phyloP scores from a whole-genome alignment of 2,329 filamentous ascomycete genomes.

The Fusarium sp. region DNA sequence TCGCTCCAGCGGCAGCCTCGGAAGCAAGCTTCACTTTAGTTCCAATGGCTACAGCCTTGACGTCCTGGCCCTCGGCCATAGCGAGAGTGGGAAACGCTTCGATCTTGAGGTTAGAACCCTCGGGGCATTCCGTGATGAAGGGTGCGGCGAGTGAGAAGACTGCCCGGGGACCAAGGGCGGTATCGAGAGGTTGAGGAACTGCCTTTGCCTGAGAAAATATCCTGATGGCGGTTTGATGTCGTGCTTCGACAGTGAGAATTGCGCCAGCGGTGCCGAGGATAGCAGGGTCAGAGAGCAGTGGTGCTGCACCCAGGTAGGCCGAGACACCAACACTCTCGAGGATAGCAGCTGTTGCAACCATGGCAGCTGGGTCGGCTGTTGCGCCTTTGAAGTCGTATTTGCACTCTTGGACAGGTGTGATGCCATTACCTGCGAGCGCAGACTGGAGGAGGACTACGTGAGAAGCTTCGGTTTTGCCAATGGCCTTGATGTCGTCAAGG shows the following conservation, averaged over 20 bases:
- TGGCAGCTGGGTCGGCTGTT: constrained; percentile 70
- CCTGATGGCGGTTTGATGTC: constrained; percentile 79
- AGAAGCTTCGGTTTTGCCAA: constrained; percentile 69
- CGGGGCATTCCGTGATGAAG: constrained; percentile 77
- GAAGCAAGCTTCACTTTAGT: constrained; percentile 54
- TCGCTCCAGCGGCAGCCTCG: constrained; percentile 59
- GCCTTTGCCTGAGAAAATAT: constrained; percentile 64
- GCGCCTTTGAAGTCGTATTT: constrained; percentile 79
- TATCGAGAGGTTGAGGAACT: constrained; percentile 75
- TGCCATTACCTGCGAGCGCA: constrained; percentile 62
- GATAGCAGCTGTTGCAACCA: constrained; percentile 74
- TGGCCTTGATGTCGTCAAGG: constrained; percentile 63
- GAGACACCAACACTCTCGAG: constrained; percentile 79
- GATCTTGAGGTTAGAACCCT: constrained; percentile 68
- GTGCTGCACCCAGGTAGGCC: constrained; percentile 77
- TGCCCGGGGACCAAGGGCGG: constrained; percentile 71
- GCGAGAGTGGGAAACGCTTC: constrained; percentile 67
- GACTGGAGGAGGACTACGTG: constrained; percentile 55
- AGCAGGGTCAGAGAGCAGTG: constrained; percentile 65
- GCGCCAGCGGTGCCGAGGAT: constrained; percentile 73
- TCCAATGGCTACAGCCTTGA: constrained; percentile 49
- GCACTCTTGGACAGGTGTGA: constrained; percentile 74
- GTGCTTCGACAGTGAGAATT: constrained; percentile 77
- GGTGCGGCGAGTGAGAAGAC: constrained; percentile 78
- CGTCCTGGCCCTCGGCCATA: constrained; percentile 57